A percentile compares a stretch with the other conserved stretches of the same genome.
phyloP scores from a whole-genome alignment of 371 early-diverging fungal genomes.

The Mortierella sp. region DNA sequence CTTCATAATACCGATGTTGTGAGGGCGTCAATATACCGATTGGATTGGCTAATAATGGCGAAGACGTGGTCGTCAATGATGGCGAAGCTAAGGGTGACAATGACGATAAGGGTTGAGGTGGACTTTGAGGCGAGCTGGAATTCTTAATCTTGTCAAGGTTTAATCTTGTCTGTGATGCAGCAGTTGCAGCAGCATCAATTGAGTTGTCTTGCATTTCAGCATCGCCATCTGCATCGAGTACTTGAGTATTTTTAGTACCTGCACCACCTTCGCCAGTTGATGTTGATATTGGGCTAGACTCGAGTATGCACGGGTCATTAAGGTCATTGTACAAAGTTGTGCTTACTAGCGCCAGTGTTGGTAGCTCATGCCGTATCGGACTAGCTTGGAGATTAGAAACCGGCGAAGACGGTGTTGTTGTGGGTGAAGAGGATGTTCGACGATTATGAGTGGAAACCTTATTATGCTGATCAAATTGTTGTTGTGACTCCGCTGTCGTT shows the following conservation, averaged over 20 bases:
- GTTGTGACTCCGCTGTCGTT: neutral
- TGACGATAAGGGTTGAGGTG: neutral
- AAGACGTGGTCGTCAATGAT: neutral
- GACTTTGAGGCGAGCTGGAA: neutral
- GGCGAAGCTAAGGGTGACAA: neutral
- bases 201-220: slow-evolving; percentile 3
- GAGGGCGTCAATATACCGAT: neutral
- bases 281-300: too few relatives aligned
- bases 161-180: neutral
- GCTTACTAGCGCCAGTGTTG: neutral
- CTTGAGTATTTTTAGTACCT: neutral
- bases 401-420: neutral
- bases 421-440: neutral
- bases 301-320: too few relatives aligned
- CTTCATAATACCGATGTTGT: slow-evolving; percentile 5
- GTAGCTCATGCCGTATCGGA: neutral
- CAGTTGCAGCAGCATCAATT: neutral
- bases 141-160: neutral
- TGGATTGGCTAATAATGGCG: neutral
- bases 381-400: neutral
- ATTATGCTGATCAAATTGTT: neutral
- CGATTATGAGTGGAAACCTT: neutral
- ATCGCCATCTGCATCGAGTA: neutral
- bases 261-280: too few relatives aligned
- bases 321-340: too few relatives aligned